Evolutionary conservation across 2,329 filamentous ascomycete genomes (phyloP).

Genomic region (Macrophomina pseudophaseolina): DNA sequence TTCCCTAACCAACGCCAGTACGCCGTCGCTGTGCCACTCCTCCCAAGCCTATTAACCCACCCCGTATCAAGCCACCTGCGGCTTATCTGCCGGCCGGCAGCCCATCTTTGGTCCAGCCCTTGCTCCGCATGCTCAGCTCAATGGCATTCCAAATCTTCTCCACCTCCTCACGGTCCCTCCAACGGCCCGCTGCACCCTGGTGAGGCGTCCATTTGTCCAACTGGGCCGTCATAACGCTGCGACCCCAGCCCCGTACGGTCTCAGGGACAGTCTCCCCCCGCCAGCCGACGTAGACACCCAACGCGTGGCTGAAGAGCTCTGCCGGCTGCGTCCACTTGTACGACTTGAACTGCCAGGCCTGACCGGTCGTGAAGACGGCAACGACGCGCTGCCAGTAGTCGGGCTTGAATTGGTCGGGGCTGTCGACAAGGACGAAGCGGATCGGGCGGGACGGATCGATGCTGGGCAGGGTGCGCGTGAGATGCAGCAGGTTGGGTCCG

Average conservation of each 20-base stretch:
- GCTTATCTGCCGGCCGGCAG: slow-evolving; percentile 5
- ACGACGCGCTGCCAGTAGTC: slow-evolving; percentile 97
- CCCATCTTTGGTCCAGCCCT: slow-evolving; percentile 80
- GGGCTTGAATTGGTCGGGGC: slow-evolving; percentile 92
- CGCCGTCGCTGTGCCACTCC: slow-evolving; percentile 11
- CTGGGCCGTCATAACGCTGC: slow-evolving; percentile 76
- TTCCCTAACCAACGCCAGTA: slow-evolving; percentile 16
- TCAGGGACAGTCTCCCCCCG: slow-evolving; percentile 80
- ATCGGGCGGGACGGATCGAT: slow-evolving; percentile 74
- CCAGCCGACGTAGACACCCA: slow-evolving; percentile 91
- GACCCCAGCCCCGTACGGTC: slow-evolving; percentile 81
- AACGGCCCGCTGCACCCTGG: slow-evolving; percentile 59
- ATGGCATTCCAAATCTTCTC: slow-evolving; percentile 91
- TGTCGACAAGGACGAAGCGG: slow-evolving; percentile 95
- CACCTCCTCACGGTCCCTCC: slow-evolving; percentile 90
- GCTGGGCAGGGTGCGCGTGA: slow-evolving; percentile 75
- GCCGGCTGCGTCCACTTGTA: slow-evolving; percentile 94
- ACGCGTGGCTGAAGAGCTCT: slow-evolving; percentile 86
- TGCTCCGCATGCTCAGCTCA: slow-evolving; percentile 83
- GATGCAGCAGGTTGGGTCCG: slow-evolving; percentile 79
- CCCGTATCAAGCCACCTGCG: not conserved
- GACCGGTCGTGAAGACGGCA: slow-evolving; percentile 95
- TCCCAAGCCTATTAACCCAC: not conserved
- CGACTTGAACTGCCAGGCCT: slow-evolving; percentile 97
- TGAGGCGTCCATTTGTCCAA: slow-evolving; percentile 81